Conservation (phyloP, 805 yeast species). For the Starmera quercuum region DNA sequence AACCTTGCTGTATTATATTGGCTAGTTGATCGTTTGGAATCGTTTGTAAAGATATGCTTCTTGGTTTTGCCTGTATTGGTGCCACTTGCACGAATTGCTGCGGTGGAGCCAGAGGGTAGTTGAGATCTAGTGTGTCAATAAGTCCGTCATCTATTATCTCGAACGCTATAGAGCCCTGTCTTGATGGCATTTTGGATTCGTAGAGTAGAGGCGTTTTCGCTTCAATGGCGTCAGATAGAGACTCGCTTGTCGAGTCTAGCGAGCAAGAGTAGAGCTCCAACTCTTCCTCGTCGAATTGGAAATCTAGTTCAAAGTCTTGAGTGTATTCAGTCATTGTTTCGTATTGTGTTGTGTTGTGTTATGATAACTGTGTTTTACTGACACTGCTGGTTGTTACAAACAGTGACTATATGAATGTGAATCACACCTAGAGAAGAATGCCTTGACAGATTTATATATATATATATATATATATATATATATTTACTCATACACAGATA, state of each 20-base stretch:
- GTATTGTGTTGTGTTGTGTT: neutral
- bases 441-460: too few species aligned
- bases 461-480: too few species aligned
- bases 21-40: conserved; percentile 6
- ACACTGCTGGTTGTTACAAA: neutral
- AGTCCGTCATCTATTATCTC: too few species aligned
- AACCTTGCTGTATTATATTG: conserved; percentile 10
- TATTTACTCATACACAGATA: too few species aligned
- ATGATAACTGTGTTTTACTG: neutral
- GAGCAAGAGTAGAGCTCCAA: too few species aligned
- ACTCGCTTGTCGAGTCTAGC: conserved; percentile 10
- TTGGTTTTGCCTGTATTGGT: too few species aligned
- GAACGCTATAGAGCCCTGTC: conserved; percentile 10
- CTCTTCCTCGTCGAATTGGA: conserved; percentile 1
- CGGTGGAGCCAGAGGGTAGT: too few species aligned
- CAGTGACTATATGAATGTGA: neutral
- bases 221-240: conserved; percentile 12
- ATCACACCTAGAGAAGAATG: too few species aligned
- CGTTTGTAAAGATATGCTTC: conserved; percentile 3
- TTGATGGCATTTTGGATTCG: conserved; percentile 16
- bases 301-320: too few species aligned
- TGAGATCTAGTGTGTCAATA: too few species aligned
- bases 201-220: conserved; percentile 18
- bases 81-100: too few species aligned
- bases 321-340: neutral